These are phyloP conservation scores for Exutisphaerella laricina DNA, from an alignment of 2,329 filamentous ascomycete genomes.

Conservation along the genomic window DNA sequence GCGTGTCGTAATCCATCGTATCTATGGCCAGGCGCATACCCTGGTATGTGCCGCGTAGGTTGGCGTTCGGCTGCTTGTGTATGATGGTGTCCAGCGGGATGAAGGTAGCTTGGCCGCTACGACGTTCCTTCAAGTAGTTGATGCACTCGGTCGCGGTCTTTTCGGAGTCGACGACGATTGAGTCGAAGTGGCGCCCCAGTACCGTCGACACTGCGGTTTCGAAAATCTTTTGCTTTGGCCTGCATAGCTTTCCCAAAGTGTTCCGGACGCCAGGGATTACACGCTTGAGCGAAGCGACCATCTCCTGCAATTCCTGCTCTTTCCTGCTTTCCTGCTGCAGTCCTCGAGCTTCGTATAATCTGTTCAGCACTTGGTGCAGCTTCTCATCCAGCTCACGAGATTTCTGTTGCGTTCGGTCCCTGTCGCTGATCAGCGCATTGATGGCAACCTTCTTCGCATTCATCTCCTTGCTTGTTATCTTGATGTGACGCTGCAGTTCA, in stretches of 20 bases:
- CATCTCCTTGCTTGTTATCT: slow-evolving; percentile 65
- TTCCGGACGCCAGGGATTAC: slow-evolving; percentile 90
- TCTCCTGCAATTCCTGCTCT: slow-evolving; percentile 73
- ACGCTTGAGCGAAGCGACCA: slow-evolving; percentile 78
- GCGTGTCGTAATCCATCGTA: slow-evolving; percentile 86
- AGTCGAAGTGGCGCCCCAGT: slow-evolving; percentile 87
- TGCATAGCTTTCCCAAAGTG: slow-evolving; percentile 83
- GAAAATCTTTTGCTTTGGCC: slow-evolving; percentile 95
- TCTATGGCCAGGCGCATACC: slow-evolving; percentile 86
- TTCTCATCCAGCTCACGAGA: slow-evolving; percentile 89
- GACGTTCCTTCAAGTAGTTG: slow-evolving; percentile 85
- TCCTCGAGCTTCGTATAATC: slow-evolving; percentile 79
- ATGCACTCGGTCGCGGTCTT: slow-evolving; percentile 93
- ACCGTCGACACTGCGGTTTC: slow-evolving; percentile 90
- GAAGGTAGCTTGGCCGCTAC: slow-evolving; percentile 82
- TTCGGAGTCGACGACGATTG: slow-evolving; percentile 90
- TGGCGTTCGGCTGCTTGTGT: slow-evolving; percentile 82
- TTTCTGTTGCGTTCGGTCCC: slow-evolving; percentile 71
- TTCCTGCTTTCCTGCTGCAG: slow-evolving; percentile 79
- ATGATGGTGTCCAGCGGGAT: slow-evolving; percentile 97
- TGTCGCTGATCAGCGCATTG: slow-evolving; percentile 77
- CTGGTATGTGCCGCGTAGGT: slow-evolving; percentile 80
- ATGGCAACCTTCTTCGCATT: slow-evolving; percentile 85
- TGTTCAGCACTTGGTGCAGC: slow-evolving; percentile 70
- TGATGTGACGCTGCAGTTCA: slow-evolving; percentile 56